phyloP scores from a whole-genome alignment of 192 early-diverging fungal genomes.

The Pilaira anomala region DNA sequence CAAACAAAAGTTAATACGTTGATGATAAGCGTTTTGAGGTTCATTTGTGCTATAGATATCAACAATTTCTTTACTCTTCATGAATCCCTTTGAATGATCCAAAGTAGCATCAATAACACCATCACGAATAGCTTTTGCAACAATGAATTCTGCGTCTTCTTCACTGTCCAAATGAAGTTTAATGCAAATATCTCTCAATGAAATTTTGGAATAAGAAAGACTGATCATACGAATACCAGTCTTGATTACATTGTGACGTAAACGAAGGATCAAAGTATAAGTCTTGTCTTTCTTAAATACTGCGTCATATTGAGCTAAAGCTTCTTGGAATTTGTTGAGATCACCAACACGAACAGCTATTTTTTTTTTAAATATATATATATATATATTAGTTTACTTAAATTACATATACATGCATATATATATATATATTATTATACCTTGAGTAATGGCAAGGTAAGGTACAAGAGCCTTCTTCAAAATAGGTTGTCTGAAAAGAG shows the following conservation, averaged over 20 bases:
- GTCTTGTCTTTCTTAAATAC: conserved; percentile 87
- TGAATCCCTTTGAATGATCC: conserved; percentile 90
- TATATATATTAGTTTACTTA: not conserved
- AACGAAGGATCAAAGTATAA: conserved; percentile 85
- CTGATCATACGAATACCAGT: conserved; percentile 97
- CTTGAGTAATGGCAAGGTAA: conserved; percentile 93
- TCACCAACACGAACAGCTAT: conserved; percentile 93
- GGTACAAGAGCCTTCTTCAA: conserved; percentile 83
- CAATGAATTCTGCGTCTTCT: conserved; percentile 99
- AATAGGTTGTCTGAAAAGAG: conserved; percentile 85
- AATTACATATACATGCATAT: not conserved
- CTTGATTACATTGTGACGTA: conserved; percentile 99
- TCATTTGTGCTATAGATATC: conserved; percentile 98
- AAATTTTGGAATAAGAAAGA: conserved; percentile 94
- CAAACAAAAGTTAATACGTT: conserved; percentile 92
- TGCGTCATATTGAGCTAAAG: conserved; percentile 65
- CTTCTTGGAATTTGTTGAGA: conserved; percentile 89
- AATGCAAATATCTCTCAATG: conserved; percentile 92
- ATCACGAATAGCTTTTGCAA: conserved; percentile 97
- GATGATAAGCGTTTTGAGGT: conserved; percentile 93
- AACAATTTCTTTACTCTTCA: conserved; percentile 89
- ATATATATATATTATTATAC: conserved; percentile 27
- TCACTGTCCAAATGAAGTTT: conserved; percentile 97
- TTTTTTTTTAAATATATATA: conserved; percentile 2
- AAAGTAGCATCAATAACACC: conserved; percentile 98